Evolutionary conservation across 73 alveolate genomes (phyloP).

Genomic region (Symbiodinium pilosum): DNA sequence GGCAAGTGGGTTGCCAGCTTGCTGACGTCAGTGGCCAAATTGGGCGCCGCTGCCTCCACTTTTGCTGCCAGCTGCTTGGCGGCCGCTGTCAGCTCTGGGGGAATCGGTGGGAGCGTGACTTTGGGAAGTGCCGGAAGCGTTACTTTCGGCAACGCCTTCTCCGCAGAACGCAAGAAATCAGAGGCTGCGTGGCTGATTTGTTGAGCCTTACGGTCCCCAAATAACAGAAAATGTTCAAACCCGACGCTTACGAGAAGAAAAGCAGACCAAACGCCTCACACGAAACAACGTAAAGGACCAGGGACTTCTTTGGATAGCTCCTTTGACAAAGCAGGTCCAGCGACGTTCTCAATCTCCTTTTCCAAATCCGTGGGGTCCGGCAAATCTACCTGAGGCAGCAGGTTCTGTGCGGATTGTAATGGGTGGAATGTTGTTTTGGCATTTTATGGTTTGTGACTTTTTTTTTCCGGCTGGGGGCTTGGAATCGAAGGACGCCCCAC

Average conservation of each 20-base stretch:
- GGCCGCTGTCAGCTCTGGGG: conserved; percentile 1
- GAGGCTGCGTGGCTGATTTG: not conserved
- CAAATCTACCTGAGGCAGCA: not conserved
- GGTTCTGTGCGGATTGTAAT: too few relatives aligned
- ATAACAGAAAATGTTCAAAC: too few relatives aligned
- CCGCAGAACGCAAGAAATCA: not conserved
- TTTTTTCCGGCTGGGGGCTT: too few relatives aligned
- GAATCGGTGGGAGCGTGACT: not conserved
- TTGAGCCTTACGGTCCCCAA: too few relatives aligned
- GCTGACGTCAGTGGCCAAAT: not conserved
- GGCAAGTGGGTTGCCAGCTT: conserved; percentile 43
- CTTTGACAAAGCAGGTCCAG: not conserved
- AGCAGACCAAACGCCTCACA: too few relatives aligned
- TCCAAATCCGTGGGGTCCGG: not conserved
- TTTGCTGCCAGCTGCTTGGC: not conserved
- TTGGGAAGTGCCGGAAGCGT: not conserved
- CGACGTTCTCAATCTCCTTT: not conserved
- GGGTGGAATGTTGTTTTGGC: too few relatives aligned
- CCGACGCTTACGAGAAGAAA: too few relatives aligned
- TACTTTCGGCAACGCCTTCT: not conserved
- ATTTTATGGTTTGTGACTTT: too few relatives aligned
- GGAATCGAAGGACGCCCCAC: too few relatives aligned
- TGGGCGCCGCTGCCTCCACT: conserved; percentile 28
- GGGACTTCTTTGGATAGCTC: too few relatives aligned
- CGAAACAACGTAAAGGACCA: too few relatives aligned